Percentiles rank a stretch among this genome's conserved stretches.
These are phyloP conservation scores for Geum urbanum DNA, from an alignment of 306 rosid genomes.

Conservation along the genomic window DNA sequence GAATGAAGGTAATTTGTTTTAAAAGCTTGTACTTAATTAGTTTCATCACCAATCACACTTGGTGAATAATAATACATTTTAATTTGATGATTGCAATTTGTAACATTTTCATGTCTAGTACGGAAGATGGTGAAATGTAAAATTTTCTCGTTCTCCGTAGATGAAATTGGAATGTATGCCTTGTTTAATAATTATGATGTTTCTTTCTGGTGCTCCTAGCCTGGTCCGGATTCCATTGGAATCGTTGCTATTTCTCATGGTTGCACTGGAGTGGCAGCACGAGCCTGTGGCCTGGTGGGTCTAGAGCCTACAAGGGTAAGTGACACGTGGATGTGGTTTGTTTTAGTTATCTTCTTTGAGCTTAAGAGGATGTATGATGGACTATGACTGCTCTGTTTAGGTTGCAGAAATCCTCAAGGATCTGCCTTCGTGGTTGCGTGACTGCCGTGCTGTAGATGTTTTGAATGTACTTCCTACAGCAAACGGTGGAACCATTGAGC, in stretches of 20 bases:
- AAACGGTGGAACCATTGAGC: conserved; percentile 97
- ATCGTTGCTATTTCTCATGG: conserved; percentile 99
- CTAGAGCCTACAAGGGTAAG: conserved; percentile 99
- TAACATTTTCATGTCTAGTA: neutral
- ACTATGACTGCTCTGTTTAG: conserved; percentile 39
- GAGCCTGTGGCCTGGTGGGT: conserved; percentile 99
- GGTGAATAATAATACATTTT: neutral
- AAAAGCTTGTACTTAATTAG: neutral
- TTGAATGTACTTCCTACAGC: conserved; percentile 92
- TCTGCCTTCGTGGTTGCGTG: conserved; percentile 92
- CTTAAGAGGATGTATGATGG: conserved; percentile 13
- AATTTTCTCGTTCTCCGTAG: neutral
- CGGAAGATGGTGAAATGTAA: neutral
- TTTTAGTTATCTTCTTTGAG: conserved; percentile 15
- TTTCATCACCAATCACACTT: conserved; percentile 7
- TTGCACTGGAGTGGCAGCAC: conserved; percentile 99
- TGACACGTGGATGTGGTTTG: neutral
- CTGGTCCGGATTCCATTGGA: conserved; percentile 99
- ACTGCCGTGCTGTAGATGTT: conserved; percentile 97
- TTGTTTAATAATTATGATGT: neutral
- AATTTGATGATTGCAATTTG: neutral
- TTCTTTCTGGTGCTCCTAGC: conserved; percentile 45
- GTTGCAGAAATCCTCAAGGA: conserved; percentile 99
- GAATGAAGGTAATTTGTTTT: conserved; percentile 72
- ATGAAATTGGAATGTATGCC: neutral